Evolutionary conservation across 2,329 filamentous ascomycete species (phyloP), one percentile per base, ranked within the genome.

Genomic region (Xenoacremonium recifei): DNA sequence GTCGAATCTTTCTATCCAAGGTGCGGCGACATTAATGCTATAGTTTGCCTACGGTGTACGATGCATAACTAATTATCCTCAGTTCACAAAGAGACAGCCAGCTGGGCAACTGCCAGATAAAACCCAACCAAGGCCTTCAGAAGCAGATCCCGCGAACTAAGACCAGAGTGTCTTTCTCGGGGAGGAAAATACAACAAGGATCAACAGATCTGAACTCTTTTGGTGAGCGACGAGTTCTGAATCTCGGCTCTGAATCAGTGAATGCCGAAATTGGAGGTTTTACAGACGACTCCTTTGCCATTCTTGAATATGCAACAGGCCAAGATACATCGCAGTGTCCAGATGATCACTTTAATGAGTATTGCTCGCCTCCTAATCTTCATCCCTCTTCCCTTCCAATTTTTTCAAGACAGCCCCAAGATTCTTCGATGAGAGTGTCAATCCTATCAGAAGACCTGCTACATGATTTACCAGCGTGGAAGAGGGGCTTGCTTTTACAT

Each of bases 401-500:
- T 7, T 9, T 27, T 13, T 27, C 23, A 27, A 27, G 23, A 6
- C 29, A 16, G 15, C 9, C 29, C 29, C 10, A 32, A 6, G 10
- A 6, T 10, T 11, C 9, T 16, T 11, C 15, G 15, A 11, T 16
- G 29, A 10, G 29, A 32, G 9, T 32, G 6, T 32, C 29, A 10
- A 9, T 11, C 10, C 6, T 16, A 32, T 15, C 15, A 16, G 29
- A 32, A n/a, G n/a, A n/a, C n/a, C n/a, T n/a, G 10, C 15, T 32
- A 16, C 10, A 15, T 16, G 6, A 11, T 16, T 15, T 32, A 16
- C 10, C 10, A n/a, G 34, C 31, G 10, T 34, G 44, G 40, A 41
- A 47, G 15, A 34, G 45, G 5, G 18, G 35, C 1, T 23, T 53
- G 13, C 42, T 45, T 19, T 41, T 44, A 15, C 49, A 48, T 20